Evolutionary conservation across 2,329 filamentous ascomycete species (phyloP), one percentile per base, ranked within the genome.

Genomic region (Hypoxylon sp.): DNA sequence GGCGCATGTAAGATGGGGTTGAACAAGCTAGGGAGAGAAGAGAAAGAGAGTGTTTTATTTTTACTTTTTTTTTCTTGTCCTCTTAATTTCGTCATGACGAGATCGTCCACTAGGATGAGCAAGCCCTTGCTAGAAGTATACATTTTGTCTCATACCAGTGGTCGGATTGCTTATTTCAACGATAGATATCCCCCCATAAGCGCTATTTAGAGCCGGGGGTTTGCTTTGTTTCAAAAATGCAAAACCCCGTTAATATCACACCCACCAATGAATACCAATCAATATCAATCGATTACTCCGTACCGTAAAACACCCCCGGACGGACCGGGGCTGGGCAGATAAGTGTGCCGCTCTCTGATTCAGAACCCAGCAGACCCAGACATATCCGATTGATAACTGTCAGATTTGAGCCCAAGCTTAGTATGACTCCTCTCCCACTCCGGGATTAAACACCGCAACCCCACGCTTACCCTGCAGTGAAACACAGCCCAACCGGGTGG

Each of bases 1-100:
- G 94, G 74, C 90, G 95, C 74, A 98, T 98, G 95, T 79, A 19
- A 62, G 52, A n/a, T 42, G 39, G 47, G 24, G 56, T 61, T 44
- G 39, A 29, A 48, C 26, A 44, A n/a, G 55, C 35, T 39, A 52
- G 8, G 53, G 14, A 44, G 56, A 64, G 24, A 31, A 11, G 33
- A 47, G 47, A 58, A 58, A 33, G 22, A 55, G 19, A 59, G 46
- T 11, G 26, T 37, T 58, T 55, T 46, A 1, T 63, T 61, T 19
- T 46, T n/a, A 54, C 24, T 47, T 57, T 54, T 29, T 22, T 52
- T 60, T 48, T 24, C 19, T 50, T 39, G 19, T 39, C 59, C 35
- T 47, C 29, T 24, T 62, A 5, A 11, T 31, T 57, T 42, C 33
- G 17, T 22, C 17, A 58, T n/a, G n/a, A n/a, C n/a, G 39, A 61